Base-by-base conservation (phyloP, 2,329 filamentous ascomycete species). In the Nemania bipapillata region DNA sequence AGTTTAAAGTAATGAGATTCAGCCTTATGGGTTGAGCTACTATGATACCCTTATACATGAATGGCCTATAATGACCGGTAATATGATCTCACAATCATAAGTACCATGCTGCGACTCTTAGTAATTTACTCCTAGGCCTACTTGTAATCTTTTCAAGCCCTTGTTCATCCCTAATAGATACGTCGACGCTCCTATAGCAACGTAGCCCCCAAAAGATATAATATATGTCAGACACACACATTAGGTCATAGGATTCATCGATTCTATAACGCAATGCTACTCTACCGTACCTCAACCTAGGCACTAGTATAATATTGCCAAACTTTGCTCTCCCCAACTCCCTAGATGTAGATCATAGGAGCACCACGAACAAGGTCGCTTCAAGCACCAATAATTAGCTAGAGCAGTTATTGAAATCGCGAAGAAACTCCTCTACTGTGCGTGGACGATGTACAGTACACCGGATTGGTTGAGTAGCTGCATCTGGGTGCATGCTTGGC, bases 31-130 rank as follows among this genome's bases (percentile, higher is more conserved):
- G 8, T 30, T 42, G 20, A 45, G 26, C 7, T 50, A 49, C 9
- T 20, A 56, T 30, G 35, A 67, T 63, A 63, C 53, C 59, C 53
- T 28, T 24, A 24, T 60, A 20, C n/a, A 2, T 9, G 20, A 9
- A 30, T 55, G 3, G 7, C 26, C 24, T 50, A 28, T 42, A 52
- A 58, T 15, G 8, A n/a, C 9, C 32, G 24, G 9, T 15, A 26
- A 45, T 28, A n/a, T 49, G 30, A 49, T 49, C 35, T 20, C 4
- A 32, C 7, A n/a, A 20, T 32, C 26, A 32, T 20, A 30, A 20
- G 47, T 50, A 26, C 47, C 15, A n/a, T 45, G 15, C 40, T n/a
- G 24, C 28, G 22, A 20, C n/a, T 26, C 24, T 4, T 11, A 12
- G 22, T 26, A 50, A 28, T 11, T 2, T 28, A 26, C 47, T 9